A percentile compares a stretch with the other conserved stretches of the same genome.
phyloP scores from a whole-genome alignment of 2,329 filamentous ascomycete species.

The Diaporthe destruens region DNA sequence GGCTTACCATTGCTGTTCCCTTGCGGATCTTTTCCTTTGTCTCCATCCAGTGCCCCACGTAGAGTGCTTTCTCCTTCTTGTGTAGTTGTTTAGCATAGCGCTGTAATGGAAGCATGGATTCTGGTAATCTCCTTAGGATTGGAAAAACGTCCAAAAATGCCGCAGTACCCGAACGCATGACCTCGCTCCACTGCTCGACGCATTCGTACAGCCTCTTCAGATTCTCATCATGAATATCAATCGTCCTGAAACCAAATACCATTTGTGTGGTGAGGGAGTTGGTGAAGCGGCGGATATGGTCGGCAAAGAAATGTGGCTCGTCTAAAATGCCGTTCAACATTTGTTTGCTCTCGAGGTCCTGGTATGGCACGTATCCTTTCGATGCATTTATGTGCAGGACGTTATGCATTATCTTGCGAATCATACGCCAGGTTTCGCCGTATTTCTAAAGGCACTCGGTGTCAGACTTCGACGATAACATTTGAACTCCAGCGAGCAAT shows the following conservation, averaged over 20 bases:
- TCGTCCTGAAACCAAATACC: slow-evolving; percentile 60
- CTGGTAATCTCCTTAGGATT: slow-evolving; percentile 58
- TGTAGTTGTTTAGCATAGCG: slow-evolving; percentile 58
- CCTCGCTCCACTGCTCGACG: slow-evolving; percentile 43
- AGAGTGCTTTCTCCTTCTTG: slow-evolving; percentile 56
- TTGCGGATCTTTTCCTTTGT: slow-evolving; percentile 52
- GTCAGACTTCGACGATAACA: not conserved
- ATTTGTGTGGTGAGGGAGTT: slow-evolving; percentile 63
- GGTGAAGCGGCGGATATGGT: slow-evolving; percentile 61
- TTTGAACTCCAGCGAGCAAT: not conserved
- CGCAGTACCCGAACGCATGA: slow-evolving; percentile 55
- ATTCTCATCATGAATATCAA: slow-evolving; percentile 55
- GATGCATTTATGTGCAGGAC: slow-evolving; percentile 61
- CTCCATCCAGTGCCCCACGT: slow-evolving; percentile 56
- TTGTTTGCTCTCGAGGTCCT: slow-evolving; percentile 67
- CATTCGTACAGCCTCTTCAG: slow-evolving; percentile 47
- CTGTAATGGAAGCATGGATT: slow-evolving; percentile 54
- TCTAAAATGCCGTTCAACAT: slow-evolving; percentile 64
- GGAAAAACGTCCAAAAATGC: slow-evolving; percentile 62
- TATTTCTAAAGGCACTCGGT: slow-evolving; percentile 46
- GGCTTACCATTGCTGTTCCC: slow-evolving; percentile 46
- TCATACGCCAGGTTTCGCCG: slow-evolving; percentile 52
- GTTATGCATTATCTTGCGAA: slow-evolving; percentile 56
- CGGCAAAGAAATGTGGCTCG: slow-evolving; percentile 55
- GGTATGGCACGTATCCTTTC: slow-evolving; percentile 65